Evolutionary conservation across 2,329 filamentous ascomycete genomes (phyloP), one percentile per base, ranked within the genome.

Genomic region (Penicillium hordei): DNA sequence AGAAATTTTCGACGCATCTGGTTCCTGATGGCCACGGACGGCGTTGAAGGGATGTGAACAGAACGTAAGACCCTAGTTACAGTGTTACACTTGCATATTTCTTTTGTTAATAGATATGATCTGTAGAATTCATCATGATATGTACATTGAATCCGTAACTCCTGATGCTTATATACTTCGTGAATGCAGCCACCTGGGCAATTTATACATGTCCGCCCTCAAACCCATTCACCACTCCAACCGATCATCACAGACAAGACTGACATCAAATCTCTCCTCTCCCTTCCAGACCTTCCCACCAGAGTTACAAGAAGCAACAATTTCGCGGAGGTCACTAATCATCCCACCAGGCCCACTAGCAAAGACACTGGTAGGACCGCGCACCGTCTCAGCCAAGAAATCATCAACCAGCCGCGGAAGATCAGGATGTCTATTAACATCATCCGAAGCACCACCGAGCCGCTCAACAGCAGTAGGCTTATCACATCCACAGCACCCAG

Each of bases 271-370:
- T 38, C 78, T 77, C 64, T 82, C 81, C 23, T 86, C 77, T 0
- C 85, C 83, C 53, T 71, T 81, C 85, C 83, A 87, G 10, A 87
- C 84, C 61, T 76, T 80, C 0, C 67, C 63, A 0, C 78, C 81
- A 8, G 78, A 78, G 69, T 87, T 88, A 40, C 77, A 79, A 8
- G 64, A 65, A 1, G 85, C 84, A 5, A 88, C 83, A 1, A 79
- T 79, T 5, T 60, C 70, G 27, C 86, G 75, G 57, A 88, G 65
- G 53, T 86, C 83, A n/a, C 76, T 78, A 6, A 86, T 80, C 82
- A 89, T 86, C 1, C 79, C 76, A 0, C 79, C 78, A 1, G 86
- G 86, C 0, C 86, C 86, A 63, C 85, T 88, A 0, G 81, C 85
- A 66, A 85, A 80, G 0, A 89, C 83, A 0, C 78, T 76, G 0